Evolutionary conservation across 2,329 filamentous ascomycete genomes (phyloP).

Genomic region (Cladobotryum mycophilum): DNA sequence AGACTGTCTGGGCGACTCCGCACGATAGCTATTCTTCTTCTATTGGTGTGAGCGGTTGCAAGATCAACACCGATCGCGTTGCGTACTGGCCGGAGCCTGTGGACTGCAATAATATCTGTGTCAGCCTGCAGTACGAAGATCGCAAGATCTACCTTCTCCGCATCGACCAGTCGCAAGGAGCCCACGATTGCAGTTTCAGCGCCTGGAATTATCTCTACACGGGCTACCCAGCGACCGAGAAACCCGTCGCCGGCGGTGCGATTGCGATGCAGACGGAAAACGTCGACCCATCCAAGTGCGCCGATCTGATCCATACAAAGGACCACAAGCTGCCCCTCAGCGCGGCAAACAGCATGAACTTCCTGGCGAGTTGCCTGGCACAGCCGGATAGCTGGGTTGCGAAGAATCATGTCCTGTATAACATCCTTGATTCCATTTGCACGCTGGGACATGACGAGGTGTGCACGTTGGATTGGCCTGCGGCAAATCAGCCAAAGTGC

Average conservation of each 20-base stretch:
- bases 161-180: constrained; percentile 51
- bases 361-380: constrained; percentile 39
- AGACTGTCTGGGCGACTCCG: constrained; percentile 37
- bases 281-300: constrained; percentile 40
- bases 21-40: constrained; percentile 54
- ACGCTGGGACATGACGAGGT: constrained; percentile 39
- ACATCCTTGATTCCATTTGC: constrained; percentile 45
- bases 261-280: constrained; percentile 41
- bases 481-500: constrained; percentile 40
- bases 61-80: constrained; percentile 53
- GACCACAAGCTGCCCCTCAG: constrained; percentile 34
- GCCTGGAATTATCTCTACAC: constrained; percentile 56
- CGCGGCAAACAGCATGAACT: constrained; percentile 49
- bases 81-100: constrained; percentile 54
- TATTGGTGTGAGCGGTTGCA: constrained; percentile 54
- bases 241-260: constrained; percentile 42
- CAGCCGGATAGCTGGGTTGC: constrained; percentile 40
- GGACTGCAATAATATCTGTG: constrained; percentile 51
- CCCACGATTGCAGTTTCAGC: constrained; percentile 55
- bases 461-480: constrained; percentile 39
- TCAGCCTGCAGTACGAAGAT: constrained; percentile 42
- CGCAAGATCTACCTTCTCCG: constrained; percentile 53
- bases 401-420: constrained; percentile 42
- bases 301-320: constrained; percentile 39
- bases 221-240: constrained; percentile 38